Percentiles rank a stretch among this genome's conserved stretches.
phyloP scores from a whole-genome alignment of 2,329 filamentous ascomycete genomes.

The Trichoderma aggressivum region DNA sequence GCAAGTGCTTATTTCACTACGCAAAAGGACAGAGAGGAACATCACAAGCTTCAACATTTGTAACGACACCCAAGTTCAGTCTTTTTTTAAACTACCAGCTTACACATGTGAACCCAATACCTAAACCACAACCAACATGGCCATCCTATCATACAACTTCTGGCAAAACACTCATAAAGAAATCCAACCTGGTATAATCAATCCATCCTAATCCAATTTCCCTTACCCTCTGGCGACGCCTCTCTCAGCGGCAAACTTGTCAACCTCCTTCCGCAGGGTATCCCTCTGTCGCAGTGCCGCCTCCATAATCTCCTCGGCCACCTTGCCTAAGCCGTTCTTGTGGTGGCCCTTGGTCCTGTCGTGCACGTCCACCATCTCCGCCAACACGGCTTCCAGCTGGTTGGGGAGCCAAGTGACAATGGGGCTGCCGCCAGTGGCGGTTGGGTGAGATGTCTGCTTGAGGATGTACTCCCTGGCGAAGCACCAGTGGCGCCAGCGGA shows the following conservation, averaged over 20 bases:
- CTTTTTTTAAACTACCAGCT: not conserved
- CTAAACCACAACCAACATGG: not conserved
- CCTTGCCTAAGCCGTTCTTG: slow-evolving; percentile 42
- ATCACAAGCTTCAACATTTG: not conserved
- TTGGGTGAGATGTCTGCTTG: slow-evolving; percentile 71
- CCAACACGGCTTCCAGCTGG: slow-evolving; percentile 71
- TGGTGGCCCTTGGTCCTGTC: slow-evolving; percentile 40
- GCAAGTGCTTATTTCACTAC: not conserved
- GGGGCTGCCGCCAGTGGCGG: slow-evolving; percentile 74
- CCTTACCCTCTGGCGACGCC: slow-evolving; percentile 33
- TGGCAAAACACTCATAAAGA: not conserved
- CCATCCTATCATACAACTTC: not conserved
- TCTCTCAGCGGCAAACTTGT: slow-evolving; percentile 68
- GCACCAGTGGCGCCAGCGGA: slow-evolving; percentile 82
- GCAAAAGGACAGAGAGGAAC: not conserved
- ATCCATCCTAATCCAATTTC: not conserved
- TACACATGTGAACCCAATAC: not conserved
- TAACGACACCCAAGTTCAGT: not conserved
- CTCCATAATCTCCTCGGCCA: slow-evolving; percentile 63
- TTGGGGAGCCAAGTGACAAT: slow-evolving; percentile 85
- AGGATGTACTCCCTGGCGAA: slow-evolving; percentile 83
- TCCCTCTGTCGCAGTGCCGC: slow-evolving; percentile 60
- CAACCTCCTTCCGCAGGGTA: slow-evolving; percentile 68
- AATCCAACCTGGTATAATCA: not conserved
- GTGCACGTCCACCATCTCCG: slow-evolving; percentile 63